These are phyloP conservation scores for Phytophthora colocasiae DNA, from an alignment of 352 stramenopile genomes.

Conservation along the genomic window DNA sequence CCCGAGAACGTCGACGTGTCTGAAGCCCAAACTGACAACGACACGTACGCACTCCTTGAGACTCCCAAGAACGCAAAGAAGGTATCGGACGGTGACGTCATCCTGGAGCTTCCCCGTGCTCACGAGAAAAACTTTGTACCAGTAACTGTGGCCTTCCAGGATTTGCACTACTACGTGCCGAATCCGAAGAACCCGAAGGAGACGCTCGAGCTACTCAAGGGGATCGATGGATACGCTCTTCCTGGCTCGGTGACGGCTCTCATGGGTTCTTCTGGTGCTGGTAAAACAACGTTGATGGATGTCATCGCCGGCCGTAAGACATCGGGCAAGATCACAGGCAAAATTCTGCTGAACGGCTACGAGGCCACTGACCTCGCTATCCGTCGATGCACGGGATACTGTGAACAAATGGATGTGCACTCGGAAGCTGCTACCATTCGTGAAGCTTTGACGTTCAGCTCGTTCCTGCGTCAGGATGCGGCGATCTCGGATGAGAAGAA, in stretches of 20 bases:
- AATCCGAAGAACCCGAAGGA: constrained; percentile 19
- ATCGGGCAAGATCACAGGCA: constrained; percentile 21
- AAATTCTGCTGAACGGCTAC: constrained; percentile 28
- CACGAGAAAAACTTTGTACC: constrained; percentile 29
- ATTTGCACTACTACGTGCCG: constrained; percentile 32
- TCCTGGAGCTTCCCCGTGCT: constrained; percentile 1
- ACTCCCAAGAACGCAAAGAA: constrained; percentile 19
- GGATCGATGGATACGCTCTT: constrained; percentile 25
- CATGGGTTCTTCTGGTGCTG: constrained; percentile 25
- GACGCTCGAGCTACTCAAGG: constrained; percentile 28
- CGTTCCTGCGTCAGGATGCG: constrained; percentile 18
- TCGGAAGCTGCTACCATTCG: constrained; percentile 24
- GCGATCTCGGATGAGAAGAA: constrained; percentile 9
- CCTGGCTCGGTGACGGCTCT: constrained; percentile 20
- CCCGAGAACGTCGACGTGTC: constrained; percentile 30
- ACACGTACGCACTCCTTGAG: constrained; percentile 25
- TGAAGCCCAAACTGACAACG: constrained; percentile 4
- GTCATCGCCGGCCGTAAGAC: constrained; percentile 34
- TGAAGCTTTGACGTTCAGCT: constrained; percentile 20
- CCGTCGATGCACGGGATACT: constrained; percentile 29
- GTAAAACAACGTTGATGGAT: constrained; percentile 33
- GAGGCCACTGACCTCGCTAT: constrained; percentile 15
- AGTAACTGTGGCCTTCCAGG: constrained; percentile 32
- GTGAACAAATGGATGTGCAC: constrained; percentile 49
- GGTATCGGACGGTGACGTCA: constrained; percentile 38